Conservation (phyloP, 257 asterid species). For the Plantago elongata region DNA sequence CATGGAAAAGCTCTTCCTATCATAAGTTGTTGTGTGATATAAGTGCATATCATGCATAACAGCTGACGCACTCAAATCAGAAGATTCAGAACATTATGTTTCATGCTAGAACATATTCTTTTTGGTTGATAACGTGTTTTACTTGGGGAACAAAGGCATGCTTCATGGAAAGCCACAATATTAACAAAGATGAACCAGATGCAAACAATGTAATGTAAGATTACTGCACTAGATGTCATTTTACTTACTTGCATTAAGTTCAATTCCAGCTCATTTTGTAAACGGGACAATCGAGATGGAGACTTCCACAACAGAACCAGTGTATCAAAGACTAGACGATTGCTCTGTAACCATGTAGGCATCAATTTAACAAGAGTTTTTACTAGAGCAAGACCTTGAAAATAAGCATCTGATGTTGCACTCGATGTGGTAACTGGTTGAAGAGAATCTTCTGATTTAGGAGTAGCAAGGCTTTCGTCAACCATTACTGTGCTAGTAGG, state of each 20-base stretch:
- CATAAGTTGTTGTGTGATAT: background rate
- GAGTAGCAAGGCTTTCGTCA: constrained; percentile 50
- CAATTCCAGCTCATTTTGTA: constrained; percentile 92
- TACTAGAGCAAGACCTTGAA: constrained; percentile 93
- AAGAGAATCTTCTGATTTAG: constrained; percentile 64
- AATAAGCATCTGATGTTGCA: constrained; percentile 77
- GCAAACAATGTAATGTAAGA: background rate
- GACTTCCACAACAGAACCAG: constrained; percentile 91
- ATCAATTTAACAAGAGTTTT: constrained; percentile 91
- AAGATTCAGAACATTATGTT: no score
- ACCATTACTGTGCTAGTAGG: constrained; percentile 44
- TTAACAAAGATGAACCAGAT: background rate
- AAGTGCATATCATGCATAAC: constrained; percentile 8
- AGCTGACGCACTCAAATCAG: background rate
- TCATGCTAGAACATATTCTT: no score
- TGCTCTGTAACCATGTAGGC: constrained; percentile 97
- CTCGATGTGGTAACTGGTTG: constrained; percentile 41
- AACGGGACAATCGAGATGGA: constrained; percentile 71
- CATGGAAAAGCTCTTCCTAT: no score
- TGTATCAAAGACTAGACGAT: constrained; percentile 74
- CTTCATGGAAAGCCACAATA: background rate
- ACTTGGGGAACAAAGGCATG: background rate
- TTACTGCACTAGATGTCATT: constrained; percentile 11
- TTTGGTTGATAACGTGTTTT: no score
- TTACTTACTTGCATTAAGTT: constrained; percentile 86